A percentile compares a stretch with the other conserved stretches of the same genome.
Evolutionary conservation across 1,139 yeast species (phyloP).

Genomic region (Arxiozyma telluris): DNA sequence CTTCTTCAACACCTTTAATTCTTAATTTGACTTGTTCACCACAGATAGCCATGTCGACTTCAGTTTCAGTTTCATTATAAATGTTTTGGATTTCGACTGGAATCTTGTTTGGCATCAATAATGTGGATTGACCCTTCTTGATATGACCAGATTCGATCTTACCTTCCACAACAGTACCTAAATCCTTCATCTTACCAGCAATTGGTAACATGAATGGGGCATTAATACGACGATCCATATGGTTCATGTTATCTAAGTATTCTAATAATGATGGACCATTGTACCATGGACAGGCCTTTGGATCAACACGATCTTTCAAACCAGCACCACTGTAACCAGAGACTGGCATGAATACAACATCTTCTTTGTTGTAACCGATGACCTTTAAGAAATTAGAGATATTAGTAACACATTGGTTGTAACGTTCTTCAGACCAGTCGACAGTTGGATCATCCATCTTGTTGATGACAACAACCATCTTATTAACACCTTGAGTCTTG

Average conservation of each 20-base stretch:
- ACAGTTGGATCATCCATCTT: conserved; percentile 99
- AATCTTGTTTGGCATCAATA: conserved; percentile 88
- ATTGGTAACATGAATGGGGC: conserved; percentile 98
- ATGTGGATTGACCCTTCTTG: conserved; percentile 63
- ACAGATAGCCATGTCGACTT: conserved; percentile 79
- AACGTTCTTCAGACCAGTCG: conserved; percentile 90
- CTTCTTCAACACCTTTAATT: conserved; percentile 94
- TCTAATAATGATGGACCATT: conserved; percentile 85
- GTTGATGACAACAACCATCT: conserved; percentile 85
- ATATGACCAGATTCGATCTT: conserved; percentile 93
- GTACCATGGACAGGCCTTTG: conserved; percentile 83
- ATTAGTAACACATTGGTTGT: conserved; percentile 87
- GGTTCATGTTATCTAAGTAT: conserved; percentile 73
- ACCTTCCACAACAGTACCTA: conserved; percentile 97
- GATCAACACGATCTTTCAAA: conserved; percentile 71
- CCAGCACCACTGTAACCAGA: conserved; percentile 98
- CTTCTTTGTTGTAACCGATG: conserved; percentile 82
- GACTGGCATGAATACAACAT: conserved; percentile 89
- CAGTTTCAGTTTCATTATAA: conserved; percentile 91
- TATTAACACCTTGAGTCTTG: conserved; percentile 83
- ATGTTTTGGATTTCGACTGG: conserved; percentile 77
- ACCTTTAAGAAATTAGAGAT: conserved; percentile 72
- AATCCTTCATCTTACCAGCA: conserved; percentile 87
- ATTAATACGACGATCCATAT: conserved; percentile 75
- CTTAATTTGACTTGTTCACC: conserved; percentile 96